These are phyloP conservation scores for Coix lacrymajobi DNA, from an alignment of 176 grass and related monocot genomes.

Conservation along the genomic window DNA sequence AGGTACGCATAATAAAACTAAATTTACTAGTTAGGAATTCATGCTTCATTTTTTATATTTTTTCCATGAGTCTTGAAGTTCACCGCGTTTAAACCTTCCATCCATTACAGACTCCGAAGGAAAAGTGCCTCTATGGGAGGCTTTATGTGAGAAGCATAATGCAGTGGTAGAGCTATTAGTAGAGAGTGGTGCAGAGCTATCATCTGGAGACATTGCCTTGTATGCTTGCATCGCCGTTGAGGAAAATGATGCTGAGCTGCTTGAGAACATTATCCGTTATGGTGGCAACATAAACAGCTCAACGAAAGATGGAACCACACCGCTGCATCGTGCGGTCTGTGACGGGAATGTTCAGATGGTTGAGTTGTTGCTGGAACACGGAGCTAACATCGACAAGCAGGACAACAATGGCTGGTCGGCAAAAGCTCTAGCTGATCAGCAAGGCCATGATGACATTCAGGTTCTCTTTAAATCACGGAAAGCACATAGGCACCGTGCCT, in stretches of 20 bases:
- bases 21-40: background rate
- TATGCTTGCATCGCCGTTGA: constrained; percentile 61
- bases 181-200: constrained; percentile 54
- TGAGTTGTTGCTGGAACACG: constrained; percentile 54
- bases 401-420: constrained; percentile 61
- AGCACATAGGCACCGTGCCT: background rate
- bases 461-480: constrained; percentile 43
- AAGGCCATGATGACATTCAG: constrained; percentile 74
- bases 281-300: constrained; percentile 42
- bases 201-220: constrained; percentile 47
- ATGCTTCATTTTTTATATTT: background rate
- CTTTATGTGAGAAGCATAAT: constrained; percentile 56
- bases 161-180: constrained; percentile 50
- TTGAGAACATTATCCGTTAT: constrained; percentile 53
- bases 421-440: constrained; percentile 72
- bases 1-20: constrained; percentile 38
- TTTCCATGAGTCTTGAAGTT: background rate
- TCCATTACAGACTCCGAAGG: constrained; percentile 61
- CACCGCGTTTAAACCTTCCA: background rate
- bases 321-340: constrained; percentile 72
- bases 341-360: constrained; percentile 61
- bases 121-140: constrained; percentile 86
- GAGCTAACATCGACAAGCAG: constrained; percentile 51
- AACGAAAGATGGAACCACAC: constrained; percentile 53
- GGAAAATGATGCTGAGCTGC: constrained; percentile 50